Evolutionary conservation across 805 yeast species (phyloP).

Genomic region (Saccharomyces mikatae): DNA sequence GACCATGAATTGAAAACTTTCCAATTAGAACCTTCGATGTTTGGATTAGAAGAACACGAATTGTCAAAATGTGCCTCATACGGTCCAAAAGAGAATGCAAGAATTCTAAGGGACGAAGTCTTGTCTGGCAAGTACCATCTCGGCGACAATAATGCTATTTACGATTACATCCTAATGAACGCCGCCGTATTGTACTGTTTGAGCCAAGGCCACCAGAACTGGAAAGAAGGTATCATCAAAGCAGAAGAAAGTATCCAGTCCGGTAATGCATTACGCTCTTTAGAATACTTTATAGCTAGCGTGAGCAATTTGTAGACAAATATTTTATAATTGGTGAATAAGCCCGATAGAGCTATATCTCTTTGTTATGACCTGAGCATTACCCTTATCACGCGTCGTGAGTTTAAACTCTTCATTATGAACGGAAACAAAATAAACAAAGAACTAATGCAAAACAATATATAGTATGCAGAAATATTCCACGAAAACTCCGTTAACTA

Average conservation of each 20-base stretch:
- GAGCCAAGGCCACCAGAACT: slow-evolving; percentile 55
- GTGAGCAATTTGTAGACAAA: slow-evolving; percentile 14
- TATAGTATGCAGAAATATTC: background rate
- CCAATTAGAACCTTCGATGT: slow-evolving; percentile 61
- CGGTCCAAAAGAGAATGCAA: slow-evolving; percentile 81
- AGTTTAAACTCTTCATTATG: slow-evolving; percentile 1
- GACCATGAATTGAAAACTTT: slow-evolving; percentile 32
- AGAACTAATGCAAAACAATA: background rate
- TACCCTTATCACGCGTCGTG: background rate
- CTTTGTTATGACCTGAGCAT: background rate
- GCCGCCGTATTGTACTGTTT: slow-evolving; percentile 81
- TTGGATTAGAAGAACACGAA: slow-evolving; percentile 69
- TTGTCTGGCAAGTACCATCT: slow-evolving; percentile 37
- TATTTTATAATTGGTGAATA: background rate
- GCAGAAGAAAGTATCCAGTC: slow-evolving; percentile 62
- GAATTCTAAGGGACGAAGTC: slow-evolving; percentile 35
- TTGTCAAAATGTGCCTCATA: slow-evolving; percentile 67
- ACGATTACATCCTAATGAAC: slow-evolving; percentile 86
- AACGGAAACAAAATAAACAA: slow-evolving; percentile 6
- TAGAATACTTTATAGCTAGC: slow-evolving; percentile 40
- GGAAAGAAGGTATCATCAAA: slow-evolving; percentile 68
- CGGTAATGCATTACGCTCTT: slow-evolving; percentile 58
- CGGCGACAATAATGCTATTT: slow-evolving; percentile 51
- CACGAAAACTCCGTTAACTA: background rate
- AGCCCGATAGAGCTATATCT: background rate